Percentiles rank a stretch among this genome's conserved stretches.
Evolutionary conservation across 164 flowering plant genomes (phyloP).

Genomic region (Vitis amurensis): DNA sequence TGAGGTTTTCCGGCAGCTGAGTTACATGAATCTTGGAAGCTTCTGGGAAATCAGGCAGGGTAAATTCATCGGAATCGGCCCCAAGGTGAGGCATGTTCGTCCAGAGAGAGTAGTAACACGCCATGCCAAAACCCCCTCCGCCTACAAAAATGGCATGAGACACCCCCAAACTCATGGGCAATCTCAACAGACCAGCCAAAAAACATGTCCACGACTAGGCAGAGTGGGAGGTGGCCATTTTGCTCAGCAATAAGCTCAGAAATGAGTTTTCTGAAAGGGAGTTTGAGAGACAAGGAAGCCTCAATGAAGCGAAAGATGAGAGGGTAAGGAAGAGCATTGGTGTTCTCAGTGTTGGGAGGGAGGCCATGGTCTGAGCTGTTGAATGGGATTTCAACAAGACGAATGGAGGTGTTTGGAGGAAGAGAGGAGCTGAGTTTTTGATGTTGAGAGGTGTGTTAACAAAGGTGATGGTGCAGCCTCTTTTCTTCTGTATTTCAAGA

Average conservation of each 20-base stretch:
- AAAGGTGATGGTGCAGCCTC: conserved; percentile 25
- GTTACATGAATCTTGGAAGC: conserved; percentile 34
- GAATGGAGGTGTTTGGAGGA: conserved; percentile 37
- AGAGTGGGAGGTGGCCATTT: conserved; percentile 16
- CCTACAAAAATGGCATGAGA: conserved; percentile 40
- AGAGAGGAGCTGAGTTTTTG: conserved; percentile 34
- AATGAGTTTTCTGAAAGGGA: conserved; percentile 27
- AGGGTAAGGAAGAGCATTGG: conserved; percentile 35
- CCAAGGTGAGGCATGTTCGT: conserved; percentile 27
- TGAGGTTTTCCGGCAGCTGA: conserved; percentile 28
- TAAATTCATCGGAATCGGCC: conserved; percentile 17
- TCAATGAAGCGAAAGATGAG: conserved; percentile 28
- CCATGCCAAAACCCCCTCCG: conserved; percentile 44
- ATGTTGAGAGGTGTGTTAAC: conserved; percentile 53
- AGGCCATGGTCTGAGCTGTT: conserved; percentile 48
- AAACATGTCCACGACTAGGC: conserved; percentile 35
- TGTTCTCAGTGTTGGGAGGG: conserved; percentile 50
- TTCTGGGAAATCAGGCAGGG: conserved; percentile 46
- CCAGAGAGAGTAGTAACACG: conserved; percentile 46
- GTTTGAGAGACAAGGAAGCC: conserved; percentile 33
- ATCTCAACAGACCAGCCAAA: conserved; percentile 43
- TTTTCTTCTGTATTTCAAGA: conserved; percentile 20
- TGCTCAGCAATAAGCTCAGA: not conserved
- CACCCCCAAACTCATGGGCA: conserved; percentile 35
- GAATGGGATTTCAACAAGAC: conserved; percentile 44